Conservation (phyloP, 2,329 filamentous ascomycete genomes). For the Thyridium curvatum region DNA sequence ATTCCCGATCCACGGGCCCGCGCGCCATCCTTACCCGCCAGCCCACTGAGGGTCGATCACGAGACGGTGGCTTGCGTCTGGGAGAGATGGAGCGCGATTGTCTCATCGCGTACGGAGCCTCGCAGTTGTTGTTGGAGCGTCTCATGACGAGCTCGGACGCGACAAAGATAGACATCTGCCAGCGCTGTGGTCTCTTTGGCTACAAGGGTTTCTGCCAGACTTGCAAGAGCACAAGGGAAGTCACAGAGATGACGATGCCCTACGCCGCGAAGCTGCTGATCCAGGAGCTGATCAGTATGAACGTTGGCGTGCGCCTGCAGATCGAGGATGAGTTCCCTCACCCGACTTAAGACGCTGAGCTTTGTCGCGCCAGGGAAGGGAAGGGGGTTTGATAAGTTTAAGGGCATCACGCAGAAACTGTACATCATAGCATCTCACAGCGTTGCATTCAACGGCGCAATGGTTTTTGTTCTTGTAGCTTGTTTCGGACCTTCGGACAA, state of each 20-base stretch:
- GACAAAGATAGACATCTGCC: slow-evolving; percentile 88
- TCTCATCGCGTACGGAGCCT: slow-evolving; percentile 92
- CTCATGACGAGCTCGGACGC: slow-evolving; percentile 93
- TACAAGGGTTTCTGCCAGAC: slow-evolving; percentile 93
- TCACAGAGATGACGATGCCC: slow-evolving; percentile 92
- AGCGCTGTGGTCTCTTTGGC: slow-evolving; percentile 89
- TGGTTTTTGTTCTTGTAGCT: no score
- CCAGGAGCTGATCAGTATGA: slow-evolving; percentile 97
- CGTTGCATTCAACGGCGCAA: no score
- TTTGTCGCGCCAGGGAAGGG: neutral
- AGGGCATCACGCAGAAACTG: neutral
- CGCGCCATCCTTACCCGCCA: slow-evolving; percentile 89
- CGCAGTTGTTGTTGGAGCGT: slow-evolving; percentile 83
- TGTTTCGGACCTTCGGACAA: no score
- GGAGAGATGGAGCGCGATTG: slow-evolving; percentile 99
- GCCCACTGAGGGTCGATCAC: slow-evolving; percentile 89
- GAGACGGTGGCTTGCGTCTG: slow-evolving; percentile 84
- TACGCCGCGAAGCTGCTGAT: slow-evolving; percentile 95
- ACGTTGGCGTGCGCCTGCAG: slow-evolving; percentile 88
- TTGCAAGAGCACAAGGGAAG: slow-evolving; percentile 76
- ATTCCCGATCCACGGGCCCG: slow-evolving; percentile 85
- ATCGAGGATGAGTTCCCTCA: slow-evolving; percentile 90
- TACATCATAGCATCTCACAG: no score
- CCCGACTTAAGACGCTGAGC: slow-evolving; percentile 26
- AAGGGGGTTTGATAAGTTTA: neutral